Base-by-base conservation (phyloP, 163 green algal genomes). In the Volvox carteri region DNA sequence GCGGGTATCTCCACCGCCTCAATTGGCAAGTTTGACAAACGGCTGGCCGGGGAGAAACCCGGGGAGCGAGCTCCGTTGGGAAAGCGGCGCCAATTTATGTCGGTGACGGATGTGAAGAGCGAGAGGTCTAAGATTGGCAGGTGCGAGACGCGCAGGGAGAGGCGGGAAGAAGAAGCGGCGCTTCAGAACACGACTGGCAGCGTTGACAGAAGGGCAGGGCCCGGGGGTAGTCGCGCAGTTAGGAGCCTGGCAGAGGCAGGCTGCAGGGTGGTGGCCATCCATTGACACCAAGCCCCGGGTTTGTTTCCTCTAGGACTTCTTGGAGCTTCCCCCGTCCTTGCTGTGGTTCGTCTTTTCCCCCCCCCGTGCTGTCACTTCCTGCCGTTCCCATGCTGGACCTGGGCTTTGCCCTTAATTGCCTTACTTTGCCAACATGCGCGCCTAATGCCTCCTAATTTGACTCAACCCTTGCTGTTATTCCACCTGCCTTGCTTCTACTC, bases 21-120 rank as follows among this genome's bases (percentile, higher is more conserved):
- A 19, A 96, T 98, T 92, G 98, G 98, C 89, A 99, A 99, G 91
- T 99, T 99, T 92, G 98, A 99, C 92, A 92, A 92, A 48, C 79
- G 92, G 77, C 92, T 97, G 30, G 33, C 87, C 35, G 86, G 88
- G 16, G 92, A 94, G 56, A 92, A 93, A 73, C 50, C 73, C 6
- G 87, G 90, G 18, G 88, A 95, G 86, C 90, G 88, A 23, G 65
- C 65, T 48, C 86, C 84, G n/a, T 56, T 92, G 46, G 92, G 90
- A 78, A 95, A 95, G 92, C 91, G 95, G 33, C 92, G 92, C 28
- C 93, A 95, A 86, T 95, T 95, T 72, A 23, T 94, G 84, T 73
- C 93, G 2, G 92, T 96, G 19, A 93, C 83, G 12, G 83, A 88
- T 67, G 60, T 54, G 39, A 86, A 48, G 23, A 75, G 12, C 12